phyloP scores from a whole-genome alignment of 805 yeast genomes.

The Kodamaea kakaduensis region DNA sequence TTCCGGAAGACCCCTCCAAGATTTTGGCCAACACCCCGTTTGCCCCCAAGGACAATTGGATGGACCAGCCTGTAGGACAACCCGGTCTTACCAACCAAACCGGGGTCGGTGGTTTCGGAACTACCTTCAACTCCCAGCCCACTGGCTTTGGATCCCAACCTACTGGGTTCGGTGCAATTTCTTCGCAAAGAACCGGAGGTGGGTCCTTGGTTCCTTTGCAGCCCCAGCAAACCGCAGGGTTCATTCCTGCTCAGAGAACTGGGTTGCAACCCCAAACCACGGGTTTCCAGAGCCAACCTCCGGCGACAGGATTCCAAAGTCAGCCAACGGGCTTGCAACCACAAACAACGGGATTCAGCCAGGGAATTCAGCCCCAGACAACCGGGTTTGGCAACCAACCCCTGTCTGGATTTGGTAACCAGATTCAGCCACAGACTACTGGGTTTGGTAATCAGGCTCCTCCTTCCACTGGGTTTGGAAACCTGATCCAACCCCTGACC shows the following conservation, averaged over 20 bases:
- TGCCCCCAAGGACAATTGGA: constrained; percentile 29
- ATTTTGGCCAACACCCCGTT: constrained; percentile 45
- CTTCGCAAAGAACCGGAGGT: constrained; percentile 44
- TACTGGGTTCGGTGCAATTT: constrained; percentile 27
- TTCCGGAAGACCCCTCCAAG: constrained; percentile 53
- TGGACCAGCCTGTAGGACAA: constrained; percentile 13
- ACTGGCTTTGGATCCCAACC: constrained; percentile 33
- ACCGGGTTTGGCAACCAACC: no score
- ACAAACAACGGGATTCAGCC: constrained; percentile 23
- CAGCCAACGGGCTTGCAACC: constrained; percentile 29
- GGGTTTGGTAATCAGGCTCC: no score
- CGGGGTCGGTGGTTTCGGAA: not conserved
- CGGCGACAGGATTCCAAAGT: constrained; percentile 12
- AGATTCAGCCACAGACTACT: constrained; percentile 14
- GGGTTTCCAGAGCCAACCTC: constrained; percentile 14
- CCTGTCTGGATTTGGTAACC: constrained; percentile 28
- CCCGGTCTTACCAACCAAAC: not conserved
- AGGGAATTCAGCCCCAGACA: constrained; percentile 15
- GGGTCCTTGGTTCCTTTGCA: constrained; percentile 45
- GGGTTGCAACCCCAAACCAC: constrained; percentile 27
- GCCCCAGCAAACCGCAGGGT: constrained; percentile 69
- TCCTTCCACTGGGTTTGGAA: constrained; percentile 28
- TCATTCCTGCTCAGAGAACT: constrained; percentile 46
- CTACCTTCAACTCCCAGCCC: constrained; percentile 29
- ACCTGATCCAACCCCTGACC: constrained; percentile 15